Conservation (phyloP, 495 filamentous ascomycete genomes). For the Aspergillus ellipticus region DNA sequence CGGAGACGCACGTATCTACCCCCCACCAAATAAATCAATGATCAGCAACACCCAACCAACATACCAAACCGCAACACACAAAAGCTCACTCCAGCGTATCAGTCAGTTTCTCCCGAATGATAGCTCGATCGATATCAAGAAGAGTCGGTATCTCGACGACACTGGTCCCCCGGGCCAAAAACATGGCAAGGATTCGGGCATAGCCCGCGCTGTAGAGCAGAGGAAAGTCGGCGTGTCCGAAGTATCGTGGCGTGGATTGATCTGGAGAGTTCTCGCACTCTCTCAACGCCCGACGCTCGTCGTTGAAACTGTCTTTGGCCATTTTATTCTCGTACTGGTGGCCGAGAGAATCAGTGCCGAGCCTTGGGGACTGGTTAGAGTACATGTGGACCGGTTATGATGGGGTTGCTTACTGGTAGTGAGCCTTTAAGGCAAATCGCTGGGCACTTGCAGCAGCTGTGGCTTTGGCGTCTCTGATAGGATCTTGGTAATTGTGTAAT, state of each 20-base stretch:
- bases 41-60: too few relatives aligned
- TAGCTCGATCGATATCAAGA: neutral
- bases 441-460: neutral
- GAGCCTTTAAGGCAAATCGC: neutral
- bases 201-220: neutral
- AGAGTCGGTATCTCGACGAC: neutral
- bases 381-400: too few relatives aligned
- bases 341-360: too few relatives aligned
- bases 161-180: neutral
- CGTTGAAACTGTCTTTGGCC: neutral
- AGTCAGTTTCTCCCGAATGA: neutral
- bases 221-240: neutral
- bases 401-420: neutral
- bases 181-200: neutral
- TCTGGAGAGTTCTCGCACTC: neutral
- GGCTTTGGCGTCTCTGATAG: neutral
- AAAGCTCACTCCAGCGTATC: neutral
- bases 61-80: neutral
- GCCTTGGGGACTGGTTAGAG: neutral
- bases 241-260: neutral
- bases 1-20: neutral
- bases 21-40: too few relatives aligned
- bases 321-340: neutral
- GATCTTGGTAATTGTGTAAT: neutral
- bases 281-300: neutral